These are phyloP conservation scores for Alternaria hordeiaustralica DNA, from an alignment of 2,329 filamentous ascomycete species.

Conservation along the genomic window DNA sequence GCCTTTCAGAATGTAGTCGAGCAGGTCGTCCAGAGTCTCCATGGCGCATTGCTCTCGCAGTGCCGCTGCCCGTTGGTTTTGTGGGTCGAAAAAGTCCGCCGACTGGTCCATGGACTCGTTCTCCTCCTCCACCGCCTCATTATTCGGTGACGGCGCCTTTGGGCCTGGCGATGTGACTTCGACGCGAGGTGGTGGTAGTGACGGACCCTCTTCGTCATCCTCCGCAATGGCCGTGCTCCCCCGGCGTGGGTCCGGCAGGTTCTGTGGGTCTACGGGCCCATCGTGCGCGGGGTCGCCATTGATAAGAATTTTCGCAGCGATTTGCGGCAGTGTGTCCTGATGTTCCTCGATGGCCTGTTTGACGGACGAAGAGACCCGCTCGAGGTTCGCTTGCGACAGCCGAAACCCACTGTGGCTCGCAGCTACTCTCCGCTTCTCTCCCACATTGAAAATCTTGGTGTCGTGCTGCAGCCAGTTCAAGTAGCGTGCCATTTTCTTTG, in stretches of 20 bases:
- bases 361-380: slow-evolving; percentile 34
- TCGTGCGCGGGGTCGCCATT: slow-evolving; percentile 60
- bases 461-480: slow-evolving; percentile 98
- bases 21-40: slow-evolving; percentile 87
- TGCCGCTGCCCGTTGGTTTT: slow-evolving; percentile 80
- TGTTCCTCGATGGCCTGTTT: slow-evolving; percentile 33
- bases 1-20: slow-evolving; percentile 83
- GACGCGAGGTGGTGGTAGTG: slow-evolving; percentile 35
- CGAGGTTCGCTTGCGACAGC: slow-evolving; percentile 41
- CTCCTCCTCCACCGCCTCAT: slow-evolving; percentile 34
- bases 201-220: slow-evolving; percentile 5
- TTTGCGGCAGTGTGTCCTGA: slow-evolving; percentile 39
- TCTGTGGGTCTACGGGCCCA: slow-evolving; percentile 40
- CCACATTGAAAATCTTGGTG: slow-evolving; percentile 95
- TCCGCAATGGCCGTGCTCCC: slow-evolving; percentile 36
- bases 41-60: slow-evolving; percentile 91
- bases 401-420: slow-evolving; percentile 64
- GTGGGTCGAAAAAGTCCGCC: slow-evolving; percentile 91
- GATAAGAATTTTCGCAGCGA: slow-evolving; percentile 64
- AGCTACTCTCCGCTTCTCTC: slow-evolving; percentile 83
- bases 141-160: slow-evolving; percentile 26
- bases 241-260: slow-evolving; percentile 37
- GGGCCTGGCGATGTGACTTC: slow-evolving; percentile 46
- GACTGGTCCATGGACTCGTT: slow-evolving; percentile 78
- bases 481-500: slow-evolving; percentile 95